phyloP scores from a whole-genome alignment of 805 yeast species.

The Nakazawaea ambrosiae region DNA sequence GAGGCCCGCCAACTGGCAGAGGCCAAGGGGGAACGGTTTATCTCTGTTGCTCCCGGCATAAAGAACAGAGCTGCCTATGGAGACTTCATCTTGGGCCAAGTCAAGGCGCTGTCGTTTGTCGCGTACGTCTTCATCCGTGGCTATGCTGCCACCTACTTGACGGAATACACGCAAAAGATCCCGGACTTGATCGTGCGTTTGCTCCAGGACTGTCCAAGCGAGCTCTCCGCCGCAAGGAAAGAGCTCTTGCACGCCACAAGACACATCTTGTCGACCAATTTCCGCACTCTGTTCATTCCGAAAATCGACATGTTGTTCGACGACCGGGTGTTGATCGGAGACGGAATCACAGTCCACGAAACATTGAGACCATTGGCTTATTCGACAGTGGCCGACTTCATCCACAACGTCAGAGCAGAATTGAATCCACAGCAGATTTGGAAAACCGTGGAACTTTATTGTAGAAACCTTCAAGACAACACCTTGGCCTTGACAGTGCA shows the following conservation, averaged over 20 bases:
- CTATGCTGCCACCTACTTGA: conserved; percentile 59
- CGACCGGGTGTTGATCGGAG: conserved; percentile 83
- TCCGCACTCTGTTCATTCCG: conserved; percentile 73
- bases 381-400: conserved; percentile 91
- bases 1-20: conserved; percentile 54
- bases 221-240: conserved; percentile 82
- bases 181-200: conserved; percentile 85
- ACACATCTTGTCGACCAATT: conserved; percentile 89
- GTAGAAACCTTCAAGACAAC: conserved; percentile 73
- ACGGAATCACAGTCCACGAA: conserved; percentile 86
- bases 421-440: conserved; percentile 77
- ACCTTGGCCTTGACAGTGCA: conserved; percentile 84
- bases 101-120: conserved; percentile 89
- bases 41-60: conserved; percentile 70
- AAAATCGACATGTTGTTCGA: conserved; percentile 81
- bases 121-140: conserved; percentile 90
- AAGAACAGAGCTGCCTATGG: conserved; percentile 73
- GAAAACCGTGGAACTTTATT: conserved; percentile 78
- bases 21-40: conserved; percentile 48
- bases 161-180: conserved; percentile 52
- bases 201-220: conserved; percentile 93
- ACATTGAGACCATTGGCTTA: conserved; percentile 90
- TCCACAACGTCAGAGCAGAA: conserved; percentile 85
- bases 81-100: conserved; percentile 88
- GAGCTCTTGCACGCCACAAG: conserved; percentile 91